phyloP scores from a whole-genome alignment of 208 protist genomes.

The Trypanosoma mega region DNA sequence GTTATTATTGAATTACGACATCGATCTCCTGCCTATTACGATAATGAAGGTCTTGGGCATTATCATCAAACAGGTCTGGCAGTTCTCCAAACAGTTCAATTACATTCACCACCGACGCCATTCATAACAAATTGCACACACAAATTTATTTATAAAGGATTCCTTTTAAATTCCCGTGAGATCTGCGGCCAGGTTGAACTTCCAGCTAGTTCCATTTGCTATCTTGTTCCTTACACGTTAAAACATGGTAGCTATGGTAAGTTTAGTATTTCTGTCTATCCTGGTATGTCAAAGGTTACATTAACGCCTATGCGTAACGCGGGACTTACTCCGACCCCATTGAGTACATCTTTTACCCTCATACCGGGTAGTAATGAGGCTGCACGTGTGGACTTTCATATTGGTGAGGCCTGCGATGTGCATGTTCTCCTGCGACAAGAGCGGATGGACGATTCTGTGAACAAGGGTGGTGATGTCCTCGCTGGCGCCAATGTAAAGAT shows the following conservation, averaged over 20 bases:
- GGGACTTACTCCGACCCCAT: constrained; percentile 55
- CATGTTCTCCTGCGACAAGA: constrained; percentile 80
- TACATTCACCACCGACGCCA: constrained; percentile 48
- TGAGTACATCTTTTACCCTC: constrained; percentile 40
- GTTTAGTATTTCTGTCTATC: constrained; percentile 84
- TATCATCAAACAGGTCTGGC: constrained; percentile 82
- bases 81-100: constrained; percentile 61
- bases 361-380: constrained; percentile 36
- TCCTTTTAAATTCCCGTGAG: constrained; percentile 88
- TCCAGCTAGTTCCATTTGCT: constrained; percentile 61
- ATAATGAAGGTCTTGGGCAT: constrained; percentile 69
- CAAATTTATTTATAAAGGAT: constrained; percentile 77
- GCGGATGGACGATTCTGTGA: constrained; percentile 38
- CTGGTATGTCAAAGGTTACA: constrained; percentile 66
- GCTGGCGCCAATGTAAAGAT: constrained; percentile 69
- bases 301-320: constrained; percentile 70
- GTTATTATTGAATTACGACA: constrained; percentile 81
- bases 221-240: constrained; percentile 82
- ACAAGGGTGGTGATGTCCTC: constrained; percentile 49
- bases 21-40: constrained; percentile 54
- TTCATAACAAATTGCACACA: constrained; percentile 84
- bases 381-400: constrained; percentile 57
- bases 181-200: constrained; percentile 76
- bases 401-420: constrained; percentile 59
- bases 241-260: constrained; percentile 49